Conservation (phyloP, 345 rosid species). For the Eucalyptus tenuipes region DNA sequence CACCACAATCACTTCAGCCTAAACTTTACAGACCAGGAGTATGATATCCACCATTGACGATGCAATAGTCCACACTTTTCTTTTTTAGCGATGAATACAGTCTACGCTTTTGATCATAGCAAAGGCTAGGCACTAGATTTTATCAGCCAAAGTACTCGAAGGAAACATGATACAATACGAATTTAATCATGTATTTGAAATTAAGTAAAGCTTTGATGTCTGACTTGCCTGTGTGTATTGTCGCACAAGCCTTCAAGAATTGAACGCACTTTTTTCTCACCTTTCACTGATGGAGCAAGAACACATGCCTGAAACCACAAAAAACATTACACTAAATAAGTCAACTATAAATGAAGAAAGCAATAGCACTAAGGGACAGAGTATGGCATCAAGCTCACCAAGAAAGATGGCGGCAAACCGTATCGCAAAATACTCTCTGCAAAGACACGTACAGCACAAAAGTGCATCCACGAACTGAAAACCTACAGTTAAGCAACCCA, state of each 20-base stretch:
- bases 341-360: background rate
- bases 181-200: background rate
- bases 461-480: slow-evolving; percentile 99
- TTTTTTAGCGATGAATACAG: background rate
- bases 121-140: background rate
- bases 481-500: slow-evolving; percentile 28
- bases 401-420: slow-evolving; percentile 91
- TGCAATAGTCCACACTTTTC: background rate
- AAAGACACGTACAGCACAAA: slow-evolving; percentile 92
- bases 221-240: slow-evolving; percentile 64
- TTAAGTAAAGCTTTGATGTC: background rate
- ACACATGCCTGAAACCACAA: slow-evolving; percentile 62
- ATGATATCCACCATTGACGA: background rate
- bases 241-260: slow-evolving; percentile 80
- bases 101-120: background rate
- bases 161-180: background rate
- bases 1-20: background rate
- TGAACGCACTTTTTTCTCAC: slow-evolving; percentile 92
- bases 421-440: slow-evolving; percentile 97
- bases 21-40: background rate
- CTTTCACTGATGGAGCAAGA: slow-evolving; percentile 63
- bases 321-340: background rate
- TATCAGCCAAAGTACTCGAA: background rate
- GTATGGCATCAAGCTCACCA: slow-evolving; percentile 36
- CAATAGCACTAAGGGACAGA: background rate